Percentiles rank a stretch among this genome's conserved stretches.
Evolutionary conservation across 148 eudicot genomes (phyloP).

Genomic region (Rhododendron molle): DNA sequence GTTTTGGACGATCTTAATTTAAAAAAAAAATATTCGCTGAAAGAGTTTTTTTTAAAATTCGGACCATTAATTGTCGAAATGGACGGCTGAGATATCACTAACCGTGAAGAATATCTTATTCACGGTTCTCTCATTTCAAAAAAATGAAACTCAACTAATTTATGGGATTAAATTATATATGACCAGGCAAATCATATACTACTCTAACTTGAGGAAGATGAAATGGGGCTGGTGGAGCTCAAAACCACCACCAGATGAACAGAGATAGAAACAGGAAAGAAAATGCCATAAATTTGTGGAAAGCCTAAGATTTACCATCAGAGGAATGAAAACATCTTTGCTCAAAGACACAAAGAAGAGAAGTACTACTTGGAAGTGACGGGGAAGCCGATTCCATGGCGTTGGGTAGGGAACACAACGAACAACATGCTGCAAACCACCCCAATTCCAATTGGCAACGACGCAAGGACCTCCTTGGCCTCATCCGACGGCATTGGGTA

Average conservation of each 20-base stretch:
- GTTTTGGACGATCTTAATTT: too few relatives aligned
- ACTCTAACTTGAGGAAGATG: background rate
- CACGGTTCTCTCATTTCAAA: too few relatives aligned
- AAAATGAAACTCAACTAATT: too few relatives aligned
- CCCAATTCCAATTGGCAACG: slow-evolving; percentile 61
- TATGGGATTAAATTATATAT: too few relatives aligned
- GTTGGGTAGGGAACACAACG: slow-evolving; percentile 58
- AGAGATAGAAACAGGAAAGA: background rate
- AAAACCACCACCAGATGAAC: background rate
- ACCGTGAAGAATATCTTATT: too few relatives aligned
- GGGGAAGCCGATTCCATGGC: slow-evolving; percentile 76
- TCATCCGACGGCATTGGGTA: slow-evolving; percentile 54
- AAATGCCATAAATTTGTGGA: background rate
- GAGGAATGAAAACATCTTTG: background rate
- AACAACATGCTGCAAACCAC: slow-evolving; percentile 60
- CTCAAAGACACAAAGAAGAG: background rate
- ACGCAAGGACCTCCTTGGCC: slow-evolving; percentile 44
- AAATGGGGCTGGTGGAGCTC: background rate
- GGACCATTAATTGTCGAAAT: too few relatives aligned
- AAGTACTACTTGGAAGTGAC: slow-evolving; percentile 20
- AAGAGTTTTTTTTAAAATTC: too few relatives aligned
- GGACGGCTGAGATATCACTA: too few relatives aligned
- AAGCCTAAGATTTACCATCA: background rate
- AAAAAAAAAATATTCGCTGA: too few relatives aligned
- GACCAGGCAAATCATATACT: background rate